Evolutionary conservation across 2,329 filamentous ascomycete genomes (phyloP), one percentile per base, ranked within the genome.

Genomic region (Beauveria asiatica): DNA sequence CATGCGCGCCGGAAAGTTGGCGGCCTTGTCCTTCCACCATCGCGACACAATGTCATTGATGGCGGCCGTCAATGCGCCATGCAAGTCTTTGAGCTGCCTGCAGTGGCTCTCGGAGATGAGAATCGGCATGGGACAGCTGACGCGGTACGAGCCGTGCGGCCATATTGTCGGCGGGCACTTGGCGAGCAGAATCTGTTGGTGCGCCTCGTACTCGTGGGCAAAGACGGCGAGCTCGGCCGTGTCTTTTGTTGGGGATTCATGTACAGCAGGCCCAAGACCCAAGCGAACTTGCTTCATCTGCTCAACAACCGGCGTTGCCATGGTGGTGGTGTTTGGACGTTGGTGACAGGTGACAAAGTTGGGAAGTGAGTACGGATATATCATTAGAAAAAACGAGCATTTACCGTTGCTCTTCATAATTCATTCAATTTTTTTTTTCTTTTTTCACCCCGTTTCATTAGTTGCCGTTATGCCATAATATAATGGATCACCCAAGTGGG

Each of bases 21-120:
- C 71, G 1, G 68, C 63, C 7, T 21, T 4, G 27, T 75, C 73
- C 3, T 51, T 63, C 73, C 73, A 77, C 75, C 75, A 77, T 5
- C 74, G 68, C 37, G 67, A 61, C 13, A 77, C 72, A 58, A 76
- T 72, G 51, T 75, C 68, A 1, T 62, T 63, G 11, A 76, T 62
- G 5, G 74, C 72, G 2, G 56, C 30, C 2, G 68, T 69, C 27
- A 76, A 56, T 2, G 70, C 67, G 9, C 68, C 65, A 17, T 72
- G 70, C 5, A 76, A 52, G 6, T 65, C 60, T 2, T 62, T 53
- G 21, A 75, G 41, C 46, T 72, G 69, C 17, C 64, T 39, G 19
- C 72, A 63, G 9, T 75, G 73, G n/a, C 69, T 53, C 1, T 64
- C 49, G 3, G 65, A 62, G 7, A 74, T 62, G 16, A 75, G 70